Percentiles rank a stretch among this genome's conserved stretches.
Conservation (phyloP, 169 alveolate species). For the Sarcocystis neurona region DNA sequence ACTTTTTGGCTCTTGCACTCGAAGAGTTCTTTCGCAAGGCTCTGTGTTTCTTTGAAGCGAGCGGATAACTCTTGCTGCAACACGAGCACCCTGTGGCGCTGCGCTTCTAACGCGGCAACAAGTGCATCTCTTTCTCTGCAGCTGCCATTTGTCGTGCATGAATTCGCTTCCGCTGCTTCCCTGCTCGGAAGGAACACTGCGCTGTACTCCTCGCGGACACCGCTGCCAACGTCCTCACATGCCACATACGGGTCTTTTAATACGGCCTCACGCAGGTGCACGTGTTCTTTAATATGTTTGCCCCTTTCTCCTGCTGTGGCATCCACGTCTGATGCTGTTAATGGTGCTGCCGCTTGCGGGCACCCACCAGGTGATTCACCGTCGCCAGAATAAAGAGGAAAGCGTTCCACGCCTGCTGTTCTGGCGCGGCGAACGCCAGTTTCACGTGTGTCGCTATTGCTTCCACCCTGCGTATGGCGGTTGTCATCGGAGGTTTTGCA, state of each 20-base stretch:
- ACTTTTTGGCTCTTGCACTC: background rate
- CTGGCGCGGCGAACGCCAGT: no score
- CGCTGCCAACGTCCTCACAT: background rate
- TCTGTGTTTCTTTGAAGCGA: slow-evolving; percentile 1
- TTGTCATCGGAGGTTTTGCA: no score
- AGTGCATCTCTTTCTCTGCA: no score
- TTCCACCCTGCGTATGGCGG: no score
- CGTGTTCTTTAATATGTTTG: background rate
- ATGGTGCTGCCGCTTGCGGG: no score
- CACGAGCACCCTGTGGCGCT: background rate
- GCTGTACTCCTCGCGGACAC: background rate
- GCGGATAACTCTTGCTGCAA: background rate
- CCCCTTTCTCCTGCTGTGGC: no score
- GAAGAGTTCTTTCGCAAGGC: background rate
- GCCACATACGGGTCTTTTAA: slow-evolving; percentile 1
- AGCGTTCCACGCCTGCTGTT: no score
- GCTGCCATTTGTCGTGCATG: background rate
- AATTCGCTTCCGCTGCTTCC: slow-evolving; percentile 17
- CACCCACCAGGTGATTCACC: no score
- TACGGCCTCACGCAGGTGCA: background rate
- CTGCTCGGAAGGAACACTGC: background rate
- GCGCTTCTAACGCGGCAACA: background rate
- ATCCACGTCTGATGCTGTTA: no score
- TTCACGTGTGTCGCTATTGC: no score
- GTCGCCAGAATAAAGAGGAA: no score